Evolutionary conservation across 805 yeast species (phyloP).

Genomic region (Starmera dryadoides): DNA sequence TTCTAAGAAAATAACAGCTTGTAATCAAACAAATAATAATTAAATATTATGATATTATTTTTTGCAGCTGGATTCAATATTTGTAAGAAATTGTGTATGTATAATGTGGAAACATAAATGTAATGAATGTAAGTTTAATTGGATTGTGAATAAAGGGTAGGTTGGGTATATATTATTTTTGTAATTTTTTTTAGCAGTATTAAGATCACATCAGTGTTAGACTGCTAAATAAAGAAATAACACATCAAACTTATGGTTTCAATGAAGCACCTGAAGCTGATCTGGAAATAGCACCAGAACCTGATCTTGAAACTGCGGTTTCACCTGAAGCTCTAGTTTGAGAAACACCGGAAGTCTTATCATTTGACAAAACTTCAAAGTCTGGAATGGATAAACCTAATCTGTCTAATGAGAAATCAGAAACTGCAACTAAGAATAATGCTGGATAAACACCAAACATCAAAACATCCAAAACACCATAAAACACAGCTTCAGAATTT

Average conservation of each 20-base stretch:
- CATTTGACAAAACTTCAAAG: slow-evolving; percentile 10
- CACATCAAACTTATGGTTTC: not conserved
- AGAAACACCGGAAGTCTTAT: slow-evolving; percentile 10
- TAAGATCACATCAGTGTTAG: too few species aligned
- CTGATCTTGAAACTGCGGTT: slow-evolving; percentile 21
- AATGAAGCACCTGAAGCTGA: not conserved
- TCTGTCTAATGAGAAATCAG: slow-evolving; percentile 16
- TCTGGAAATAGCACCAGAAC: not conserved
- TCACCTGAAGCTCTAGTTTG: slow-evolving; percentile 39
- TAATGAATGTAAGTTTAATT: too few species aligned
- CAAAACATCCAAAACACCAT: slow-evolving; percentile 49
- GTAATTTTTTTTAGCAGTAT: too few species aligned
- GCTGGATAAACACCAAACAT: slow-evolving; percentile 28
- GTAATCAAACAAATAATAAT: not conserved
- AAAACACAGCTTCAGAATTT: slow-evolving; percentile 51
- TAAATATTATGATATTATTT: too few species aligned
- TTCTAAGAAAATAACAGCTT: not conserved
- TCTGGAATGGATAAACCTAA: slow-evolving; percentile 12
- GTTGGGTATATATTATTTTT: too few species aligned
- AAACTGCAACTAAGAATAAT: slow-evolving; percentile 15
- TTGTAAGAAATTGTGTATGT: too few species aligned
- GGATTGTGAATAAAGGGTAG: too few species aligned
- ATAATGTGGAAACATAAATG: too few species aligned
- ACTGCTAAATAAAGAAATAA: too few species aligned
- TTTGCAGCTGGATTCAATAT: too few species aligned